These are phyloP conservation scores for Scutellaria minor DNA, from an alignment of 257 asterid genomes.

Conservation along the genomic window DNA sequence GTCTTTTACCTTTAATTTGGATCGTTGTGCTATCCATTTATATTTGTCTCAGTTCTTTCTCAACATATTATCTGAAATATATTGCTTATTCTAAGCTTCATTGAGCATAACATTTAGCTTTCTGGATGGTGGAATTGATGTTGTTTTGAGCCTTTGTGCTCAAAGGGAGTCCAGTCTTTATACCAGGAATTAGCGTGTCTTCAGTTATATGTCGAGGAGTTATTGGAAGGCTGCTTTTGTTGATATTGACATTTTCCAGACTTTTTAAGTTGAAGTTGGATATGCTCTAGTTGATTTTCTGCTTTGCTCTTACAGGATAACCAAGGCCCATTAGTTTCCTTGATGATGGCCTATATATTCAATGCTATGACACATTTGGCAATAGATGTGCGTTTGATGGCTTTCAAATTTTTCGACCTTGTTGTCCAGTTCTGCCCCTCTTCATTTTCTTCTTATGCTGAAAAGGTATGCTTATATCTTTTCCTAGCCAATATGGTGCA, in stretches of 20 bases:
- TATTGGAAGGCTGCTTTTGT: background rate
- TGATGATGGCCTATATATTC: slow-evolving; percentile 84
- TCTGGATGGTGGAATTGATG: background rate
- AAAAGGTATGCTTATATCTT: slow-evolving; percentile 60
- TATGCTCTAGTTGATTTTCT: slow-evolving; percentile 25
- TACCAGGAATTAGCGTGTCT: slow-evolving; percentile 13
- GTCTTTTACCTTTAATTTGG: slow-evolving; percentile 19
- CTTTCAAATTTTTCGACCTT: slow-evolving; percentile 84
- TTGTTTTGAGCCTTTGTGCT: slow-evolving; percentile 6
- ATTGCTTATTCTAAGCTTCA: slow-evolving; percentile 9
- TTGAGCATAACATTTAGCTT: slow-evolving; percentile 16
- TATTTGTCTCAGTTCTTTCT: slow-evolving; percentile 1
- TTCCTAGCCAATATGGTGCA: slow-evolving; percentile 18
- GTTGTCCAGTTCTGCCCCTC: slow-evolving; percentile 75
- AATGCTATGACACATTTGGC: slow-evolving; percentile 85
- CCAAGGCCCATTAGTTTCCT: slow-evolving; percentile 72
- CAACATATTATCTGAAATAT: background rate
- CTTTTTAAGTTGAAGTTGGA: slow-evolving; percentile 33
- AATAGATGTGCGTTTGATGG: slow-evolving; percentile 84
- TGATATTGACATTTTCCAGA: background rate
- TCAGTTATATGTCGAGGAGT: slow-evolving; percentile 7
- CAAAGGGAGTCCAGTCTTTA: background rate
- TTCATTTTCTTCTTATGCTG: slow-evolving; percentile 71
- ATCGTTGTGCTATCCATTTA: slow-evolving; percentile 18
- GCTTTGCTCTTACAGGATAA: slow-evolving; percentile 67